Conservation (phyloP, 1,284 basidiomycete species). For the Malassezia japonica region DNA sequence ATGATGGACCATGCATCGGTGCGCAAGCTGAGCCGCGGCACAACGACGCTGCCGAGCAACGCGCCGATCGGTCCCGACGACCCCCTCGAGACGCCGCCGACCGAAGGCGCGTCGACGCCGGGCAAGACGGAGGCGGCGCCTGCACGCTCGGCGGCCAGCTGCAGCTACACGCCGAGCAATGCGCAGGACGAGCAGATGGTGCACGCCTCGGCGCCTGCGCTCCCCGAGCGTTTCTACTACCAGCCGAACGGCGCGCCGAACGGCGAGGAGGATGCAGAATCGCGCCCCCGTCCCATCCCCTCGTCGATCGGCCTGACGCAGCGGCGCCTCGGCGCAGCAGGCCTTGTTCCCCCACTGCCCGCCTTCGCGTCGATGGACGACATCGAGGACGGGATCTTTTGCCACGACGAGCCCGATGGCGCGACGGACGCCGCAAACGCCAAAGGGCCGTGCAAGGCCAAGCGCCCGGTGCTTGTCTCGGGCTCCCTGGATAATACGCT, state of each 20-base stretch:
- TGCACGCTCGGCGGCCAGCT: background rate
- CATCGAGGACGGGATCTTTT: conserved; percentile 26
- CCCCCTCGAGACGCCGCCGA: no score
- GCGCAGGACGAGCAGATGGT: background rate
- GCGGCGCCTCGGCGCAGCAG: conserved; percentile 32
- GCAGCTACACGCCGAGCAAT: background rate
- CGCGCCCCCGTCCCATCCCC: conserved; percentile 27
- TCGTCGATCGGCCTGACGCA: conserved; percentile 29
- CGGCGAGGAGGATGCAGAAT: background rate
- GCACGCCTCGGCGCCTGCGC: conserved; percentile 4
- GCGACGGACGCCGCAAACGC: background rate
- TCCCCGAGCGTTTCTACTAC: conserved; percentile 20
- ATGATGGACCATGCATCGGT: conserved; percentile 50
- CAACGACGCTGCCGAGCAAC: conserved; percentile 2
- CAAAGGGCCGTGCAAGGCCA: background rate
- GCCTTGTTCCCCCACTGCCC: conserved; percentile 34
- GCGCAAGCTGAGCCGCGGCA: conserved; percentile 30
- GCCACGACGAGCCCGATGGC: background rate
- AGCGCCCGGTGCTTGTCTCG: conserved; percentile 63
- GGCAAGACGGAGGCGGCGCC: background rate
- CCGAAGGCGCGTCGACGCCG: background rate
- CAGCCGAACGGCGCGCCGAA: background rate
- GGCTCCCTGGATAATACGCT: conserved; percentile 92
- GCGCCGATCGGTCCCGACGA: no score
- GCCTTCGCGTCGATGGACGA: conserved; percentile 40